A percentile compares a stretch with the other conserved stretches of the same genome.
Evolutionary conservation across 139 green algal genomes (phyloP).

Genomic region (Coelastrella sp.): DNA sequence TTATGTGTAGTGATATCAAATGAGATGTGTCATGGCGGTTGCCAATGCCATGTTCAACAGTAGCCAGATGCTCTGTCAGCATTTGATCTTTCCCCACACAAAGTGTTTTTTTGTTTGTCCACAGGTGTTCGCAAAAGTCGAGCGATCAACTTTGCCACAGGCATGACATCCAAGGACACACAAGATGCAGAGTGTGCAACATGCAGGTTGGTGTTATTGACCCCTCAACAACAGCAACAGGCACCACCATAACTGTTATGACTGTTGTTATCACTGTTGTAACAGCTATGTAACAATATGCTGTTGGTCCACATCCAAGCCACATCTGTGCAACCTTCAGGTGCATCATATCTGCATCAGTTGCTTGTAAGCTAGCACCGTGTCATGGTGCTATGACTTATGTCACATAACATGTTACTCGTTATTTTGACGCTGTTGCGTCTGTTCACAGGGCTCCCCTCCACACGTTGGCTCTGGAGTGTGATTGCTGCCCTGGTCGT

Average conservation of each 20-base stretch:
- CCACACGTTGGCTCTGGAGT: constrained; percentile 68
- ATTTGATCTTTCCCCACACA: background rate
- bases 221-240: too few species aligned
- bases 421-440: background rate
- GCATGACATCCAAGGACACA: constrained; percentile 17
- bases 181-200: constrained; percentile 42
- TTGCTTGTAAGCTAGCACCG: too few species aligned
- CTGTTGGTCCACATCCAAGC: too few species aligned
- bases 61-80: too few species aligned
- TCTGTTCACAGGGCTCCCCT: constrained; percentile 13
- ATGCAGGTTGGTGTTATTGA: constrained; percentile 26
- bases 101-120: background rate
- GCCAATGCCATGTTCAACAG: too few species aligned
- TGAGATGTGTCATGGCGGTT: too few species aligned
- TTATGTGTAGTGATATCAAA: too few species aligned
- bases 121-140: constrained; percentile 19
- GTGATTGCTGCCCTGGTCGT: constrained; percentile 66
- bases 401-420: background rate
- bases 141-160: background rate
- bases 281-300: background rate
- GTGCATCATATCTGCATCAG: too few species aligned
- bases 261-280: too few species aligned
- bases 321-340: too few species aligned
- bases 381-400: background rate
- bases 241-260: too few species aligned